These are phyloP conservation scores for Podaxis sp. DNA, from an alignment of 768 basidiomycete species.

Conservation along the genomic window DNA sequence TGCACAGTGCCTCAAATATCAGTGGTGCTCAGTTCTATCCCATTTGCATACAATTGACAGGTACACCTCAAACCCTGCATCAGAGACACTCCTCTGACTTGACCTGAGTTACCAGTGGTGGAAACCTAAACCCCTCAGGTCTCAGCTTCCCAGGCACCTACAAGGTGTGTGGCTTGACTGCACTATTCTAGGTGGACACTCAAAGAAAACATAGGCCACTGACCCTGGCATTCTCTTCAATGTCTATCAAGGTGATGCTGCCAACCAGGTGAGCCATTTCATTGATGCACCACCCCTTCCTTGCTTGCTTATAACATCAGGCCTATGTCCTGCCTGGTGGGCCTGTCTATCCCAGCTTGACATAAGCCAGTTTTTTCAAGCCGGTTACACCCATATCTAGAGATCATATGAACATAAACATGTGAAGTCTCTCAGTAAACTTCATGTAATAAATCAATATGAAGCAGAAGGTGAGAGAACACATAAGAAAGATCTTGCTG, in stretches of 20 bases:
- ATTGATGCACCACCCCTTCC: not conserved
- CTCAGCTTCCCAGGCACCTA: slow-evolving; percentile 37
- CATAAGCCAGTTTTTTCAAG: not conserved
- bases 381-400: not conserved
- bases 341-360: slow-evolving; percentile 30
- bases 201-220: slow-evolving; percentile 22
- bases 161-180: slow-evolving; percentile 19
- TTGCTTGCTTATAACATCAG: slow-evolving; percentile 10
- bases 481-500: too few species aligned
- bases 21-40: slow-evolving; percentile 40
- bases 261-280: slow-evolving; percentile 27
- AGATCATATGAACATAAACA: not conserved
- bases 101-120: slow-evolving; percentile 31
- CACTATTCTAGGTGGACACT: not conserved
- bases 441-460: too few species aligned
- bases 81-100: not conserved
- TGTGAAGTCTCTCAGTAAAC: not conserved
- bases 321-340: slow-evolving; percentile 33
- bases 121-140: slow-evolving; percentile 32
- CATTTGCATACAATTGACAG: slow-evolving; percentile 36
- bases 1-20: slow-evolving; percentile 30
- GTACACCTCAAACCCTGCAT: slow-evolving; percentile 12
- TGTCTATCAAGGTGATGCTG: slow-evolving; percentile 33
- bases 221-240: slow-evolving; percentile 36
- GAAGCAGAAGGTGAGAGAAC: too few species aligned